Conservation (phyloP, 2,329 filamentous ascomycete species). For the Fusarium heterosporum region DNA sequence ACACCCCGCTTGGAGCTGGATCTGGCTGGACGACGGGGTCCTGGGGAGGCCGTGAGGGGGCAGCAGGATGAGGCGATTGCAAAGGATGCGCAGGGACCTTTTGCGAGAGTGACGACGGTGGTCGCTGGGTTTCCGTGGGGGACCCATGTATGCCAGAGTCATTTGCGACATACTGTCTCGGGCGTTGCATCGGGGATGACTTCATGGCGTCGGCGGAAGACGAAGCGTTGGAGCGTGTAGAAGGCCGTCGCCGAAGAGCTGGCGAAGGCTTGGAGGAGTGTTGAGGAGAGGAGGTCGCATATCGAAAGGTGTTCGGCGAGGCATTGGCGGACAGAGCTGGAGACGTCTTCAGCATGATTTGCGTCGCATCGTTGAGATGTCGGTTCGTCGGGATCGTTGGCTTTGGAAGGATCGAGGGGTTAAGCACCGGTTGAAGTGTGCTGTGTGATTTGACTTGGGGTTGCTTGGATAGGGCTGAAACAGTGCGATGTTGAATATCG, state of each 20-base stretch:
- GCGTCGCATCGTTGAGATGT: conserved; percentile 58
- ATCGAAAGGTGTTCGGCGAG: conserved; percentile 61
- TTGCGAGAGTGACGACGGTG: conserved; percentile 39
- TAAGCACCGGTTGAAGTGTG: conserved; percentile 30
- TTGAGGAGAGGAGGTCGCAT: conserved; percentile 48
- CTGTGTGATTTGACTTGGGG: conserved; percentile 7
- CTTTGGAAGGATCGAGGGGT: conserved; percentile 24
- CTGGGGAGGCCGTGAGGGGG: conserved; percentile 33
- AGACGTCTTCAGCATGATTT: conserved; percentile 71
- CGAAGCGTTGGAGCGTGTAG: conserved; percentile 40
- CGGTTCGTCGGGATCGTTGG: conserved; percentile 32
- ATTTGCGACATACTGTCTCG: conserved; percentile 43
- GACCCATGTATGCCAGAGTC: conserved; percentile 40
- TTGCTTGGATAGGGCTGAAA: conserved; percentile 23
- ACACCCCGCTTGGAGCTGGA: conserved; percentile 43
- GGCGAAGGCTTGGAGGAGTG: conserved; percentile 44
- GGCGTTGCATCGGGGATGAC: conserved; percentile 43
- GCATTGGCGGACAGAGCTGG: conserved; percentile 65
- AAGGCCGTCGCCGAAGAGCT: conserved; percentile 45
- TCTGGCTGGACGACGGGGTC: conserved; percentile 27
- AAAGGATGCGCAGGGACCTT: conserved; percentile 35
- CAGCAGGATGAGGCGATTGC: conserved; percentile 37
- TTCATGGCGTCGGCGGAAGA: conserved; percentile 44
- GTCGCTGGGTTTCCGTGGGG: conserved; percentile 33
- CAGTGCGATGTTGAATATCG: conserved; percentile 21